Evolutionary conservation across 345 rosid genomes (phyloP).

Genomic region (Crucihimalaya himalaica): DNA sequence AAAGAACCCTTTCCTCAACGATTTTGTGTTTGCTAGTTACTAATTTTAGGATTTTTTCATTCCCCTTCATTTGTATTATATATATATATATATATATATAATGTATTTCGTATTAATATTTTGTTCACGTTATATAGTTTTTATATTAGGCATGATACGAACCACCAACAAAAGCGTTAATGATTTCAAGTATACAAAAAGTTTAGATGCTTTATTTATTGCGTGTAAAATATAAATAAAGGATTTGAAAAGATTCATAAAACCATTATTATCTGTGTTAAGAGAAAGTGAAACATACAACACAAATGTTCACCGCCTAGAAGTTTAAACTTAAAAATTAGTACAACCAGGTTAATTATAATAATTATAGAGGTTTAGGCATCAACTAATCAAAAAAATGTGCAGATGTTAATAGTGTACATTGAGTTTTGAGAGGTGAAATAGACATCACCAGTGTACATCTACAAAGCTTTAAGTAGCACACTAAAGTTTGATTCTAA

Average conservation of each 20-base stretch:
- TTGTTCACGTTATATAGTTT: not conserved
- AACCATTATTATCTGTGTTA: constrained; percentile 22
- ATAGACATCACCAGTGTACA: not conserved
- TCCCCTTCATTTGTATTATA: not conserved
- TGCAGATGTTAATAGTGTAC: not conserved
- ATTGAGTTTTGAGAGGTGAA: not conserved
- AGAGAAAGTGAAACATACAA: constrained; percentile 28
- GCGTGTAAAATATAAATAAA: constrained; percentile 5
- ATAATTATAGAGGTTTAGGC: not conserved
- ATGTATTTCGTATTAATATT: not conserved
- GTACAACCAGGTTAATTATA: not conserved
- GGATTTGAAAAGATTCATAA: constrained; percentile 2
- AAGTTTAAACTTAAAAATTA: not conserved
- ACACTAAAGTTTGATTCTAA: not conserved
- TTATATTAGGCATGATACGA: not conserved
- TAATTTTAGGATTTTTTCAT: not conserved
- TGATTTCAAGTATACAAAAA: not conserved
- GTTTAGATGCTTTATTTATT: constrained; percentile 2
- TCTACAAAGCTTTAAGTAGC: not conserved
- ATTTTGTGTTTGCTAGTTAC: not conserved
- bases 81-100: too few species aligned
- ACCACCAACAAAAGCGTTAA: not conserved
- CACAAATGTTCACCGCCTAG: constrained; percentile 14
- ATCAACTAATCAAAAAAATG: not conserved
- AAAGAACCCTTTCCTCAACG: not conserved